Conservation (phyloP, 805 yeast species). For the Candida adriatica region DNA sequence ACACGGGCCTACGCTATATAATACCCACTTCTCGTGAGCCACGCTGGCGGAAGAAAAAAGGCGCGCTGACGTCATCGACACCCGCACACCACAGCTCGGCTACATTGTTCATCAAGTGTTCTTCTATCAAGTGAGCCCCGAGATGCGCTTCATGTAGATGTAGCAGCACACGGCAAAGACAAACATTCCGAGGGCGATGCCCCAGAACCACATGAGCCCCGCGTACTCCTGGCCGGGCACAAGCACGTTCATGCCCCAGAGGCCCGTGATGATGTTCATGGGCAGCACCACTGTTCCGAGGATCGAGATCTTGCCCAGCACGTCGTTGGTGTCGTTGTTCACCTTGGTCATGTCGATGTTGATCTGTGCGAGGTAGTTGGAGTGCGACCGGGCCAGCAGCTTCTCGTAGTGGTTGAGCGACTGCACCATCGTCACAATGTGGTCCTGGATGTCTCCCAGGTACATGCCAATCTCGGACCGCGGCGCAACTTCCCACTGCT, state of each 20-base stretch:
- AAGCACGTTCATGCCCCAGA: conserved; percentile 98
- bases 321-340: conserved; percentile 95
- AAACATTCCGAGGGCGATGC: conserved; percentile 40
- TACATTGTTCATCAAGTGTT: too few relatives aligned
- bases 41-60: too few relatives aligned
- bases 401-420: conserved; percentile 92
- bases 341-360: conserved; percentile 97
- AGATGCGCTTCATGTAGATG: conserved; percentile 39
- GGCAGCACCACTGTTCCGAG: conserved; percentile 94
- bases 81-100: too few relatives aligned
- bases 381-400: conserved; percentile 87
- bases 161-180: conserved; percentile 41
- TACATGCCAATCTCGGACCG: conserved; percentile 88
- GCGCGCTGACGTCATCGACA: too few relatives aligned
- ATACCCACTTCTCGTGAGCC: too few relatives aligned
- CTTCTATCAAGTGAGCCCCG: conserved; percentile 26
- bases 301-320: conserved; percentile 85
- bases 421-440: conserved; percentile 95
- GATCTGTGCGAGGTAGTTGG: conserved; percentile 92
- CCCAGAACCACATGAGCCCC: conserved; percentile 61
- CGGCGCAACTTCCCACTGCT: conserved; percentile 74
- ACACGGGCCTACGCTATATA: too few relatives aligned
- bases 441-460: conserved; percentile 96
- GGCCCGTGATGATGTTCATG: conserved; percentile 89
- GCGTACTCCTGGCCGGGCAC: conserved; percentile 82